Base-by-base conservation (phyloP, 108 stramenopile species). In the Pseudonitzschia pungens region DNA sequence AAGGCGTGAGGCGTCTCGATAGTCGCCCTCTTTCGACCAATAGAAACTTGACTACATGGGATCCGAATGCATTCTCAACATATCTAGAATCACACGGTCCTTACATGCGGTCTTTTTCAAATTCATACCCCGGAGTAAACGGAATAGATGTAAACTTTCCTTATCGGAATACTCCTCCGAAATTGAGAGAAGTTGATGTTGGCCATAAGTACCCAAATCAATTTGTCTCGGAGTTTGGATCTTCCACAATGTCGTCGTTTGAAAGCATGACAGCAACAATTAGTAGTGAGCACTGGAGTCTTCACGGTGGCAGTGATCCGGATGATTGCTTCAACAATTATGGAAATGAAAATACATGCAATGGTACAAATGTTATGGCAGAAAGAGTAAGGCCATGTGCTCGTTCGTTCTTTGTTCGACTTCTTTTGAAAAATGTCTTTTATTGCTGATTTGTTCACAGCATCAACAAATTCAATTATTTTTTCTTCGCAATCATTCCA, bases 221-320 rank as follows among this genome's bases (percentile, higher is more conserved):
- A 9, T 84, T 84, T 21, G 56, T 56, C 45, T 84, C 83, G 11
- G 87, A 88, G 50, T 88, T 88, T 67, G 87, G 87, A 14, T 18
- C 74, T 15, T 65, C 78, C 1, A 76, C 75, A 29, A 72, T 72
- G 77, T 81, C 83, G 11, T 83, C 82, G 0, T 81, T 82, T 58
- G 87, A 88, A 73, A 82, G 83, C 29, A 80, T 88, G 81, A 29
- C 70, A n/a, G 78, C 68, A 51, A 82, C 72, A 22, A 28, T 88
- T 42, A 60, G 40, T 50, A 32, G 26, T 11, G 0, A 31, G 12
- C 40, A 77, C 45, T 83, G 82, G 79, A 44, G 83, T 20, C 28
- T 88, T 0, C 87, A 88, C 70, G 84, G 83, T 16, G 80, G 77
- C 53, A 5, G 63, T 27, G 42, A 68, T 10, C 72, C 77, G 28